Percentiles rank a stretch among this genome's conserved stretches.
These are phyloP conservation scores for Trichoderma oligosporum DNA, from an alignment of 2,329 filamentous ascomycete species.

Conservation along the genomic window DNA sequence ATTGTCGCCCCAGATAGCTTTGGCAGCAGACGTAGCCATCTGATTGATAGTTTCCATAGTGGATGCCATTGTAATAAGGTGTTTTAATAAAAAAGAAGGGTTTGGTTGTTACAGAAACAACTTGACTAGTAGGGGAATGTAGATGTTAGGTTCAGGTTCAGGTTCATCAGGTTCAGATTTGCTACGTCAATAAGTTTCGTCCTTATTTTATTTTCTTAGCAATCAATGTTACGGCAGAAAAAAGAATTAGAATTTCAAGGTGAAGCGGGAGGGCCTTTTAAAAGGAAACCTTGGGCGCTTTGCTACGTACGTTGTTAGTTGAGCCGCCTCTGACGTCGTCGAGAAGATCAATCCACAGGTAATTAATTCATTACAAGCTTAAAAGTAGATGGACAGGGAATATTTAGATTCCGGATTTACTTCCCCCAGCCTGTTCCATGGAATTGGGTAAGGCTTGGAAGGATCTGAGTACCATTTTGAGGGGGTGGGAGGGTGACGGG, in stretches of 20 bases:
- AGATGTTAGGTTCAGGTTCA: no score
- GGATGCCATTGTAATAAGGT: not conserved
- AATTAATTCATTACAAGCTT: not conserved
- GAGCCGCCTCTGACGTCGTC: slow-evolving; percentile 14
- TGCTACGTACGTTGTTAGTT: no score
- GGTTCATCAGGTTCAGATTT: no score
- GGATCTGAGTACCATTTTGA: not conserved
- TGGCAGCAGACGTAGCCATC: slow-evolving; percentile 42
- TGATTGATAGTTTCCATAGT: slow-evolving; percentile 63
- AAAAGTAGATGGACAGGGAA: not conserved
- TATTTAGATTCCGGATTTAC: not conserved
- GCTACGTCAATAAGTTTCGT: no score
- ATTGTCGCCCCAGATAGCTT: slow-evolving; percentile 43
- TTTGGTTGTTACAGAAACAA: no score
- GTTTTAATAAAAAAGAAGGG: no score
- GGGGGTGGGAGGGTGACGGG: not conserved
- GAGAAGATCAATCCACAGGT: not conserved
- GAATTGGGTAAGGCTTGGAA: not conserved
- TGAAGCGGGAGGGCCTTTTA: not conserved
- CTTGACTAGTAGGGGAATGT: no score
- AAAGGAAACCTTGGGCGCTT: not conserved
- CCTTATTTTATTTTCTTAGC: no score
- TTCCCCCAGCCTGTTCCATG: not conserved
- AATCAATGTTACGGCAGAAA: not conserved
- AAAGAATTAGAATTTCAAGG: not conserved